Percentiles rank a stretch among this genome's conserved stretches.
Conservation (phyloP, 345 rosid genomes). For the Salix viminalis region DNA sequence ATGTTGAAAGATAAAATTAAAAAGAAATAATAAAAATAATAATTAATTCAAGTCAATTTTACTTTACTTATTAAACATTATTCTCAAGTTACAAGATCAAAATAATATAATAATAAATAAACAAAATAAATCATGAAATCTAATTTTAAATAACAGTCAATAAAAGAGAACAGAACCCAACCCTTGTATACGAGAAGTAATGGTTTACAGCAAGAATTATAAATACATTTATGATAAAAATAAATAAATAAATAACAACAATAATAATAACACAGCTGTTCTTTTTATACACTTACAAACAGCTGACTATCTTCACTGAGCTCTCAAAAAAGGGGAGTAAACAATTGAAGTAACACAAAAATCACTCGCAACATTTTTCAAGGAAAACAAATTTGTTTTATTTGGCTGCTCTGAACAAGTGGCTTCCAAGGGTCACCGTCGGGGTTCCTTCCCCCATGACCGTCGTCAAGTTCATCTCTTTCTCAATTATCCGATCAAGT, state of each 20-base stretch:
- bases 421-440: slow-evolving; percentile 82
- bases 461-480: slow-evolving; percentile 76
- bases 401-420: slow-evolving; percentile 55
- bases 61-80: too few relatives aligned
- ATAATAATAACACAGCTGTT: slow-evolving; percentile 45
- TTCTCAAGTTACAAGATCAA: too few relatives aligned
- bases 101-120: too few relatives aligned
- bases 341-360: slow-evolving; percentile 28
- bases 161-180: too few relatives aligned
- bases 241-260: slow-evolving; percentile 23
- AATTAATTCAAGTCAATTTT: too few relatives aligned
- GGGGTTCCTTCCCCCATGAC: slow-evolving; percentile 84
- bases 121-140: too few relatives aligned
- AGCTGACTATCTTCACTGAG: slow-evolving; percentile 50
- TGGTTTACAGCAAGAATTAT: slow-evolving; percentile 46
- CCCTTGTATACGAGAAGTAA: slow-evolving; percentile 29
- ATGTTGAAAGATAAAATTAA: too few relatives aligned
- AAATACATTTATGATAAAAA: slow-evolving; percentile 33
- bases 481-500: slow-evolving; percentile 67
- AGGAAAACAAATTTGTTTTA: slow-evolving; percentile 23
- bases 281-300: slow-evolving; percentile 77
- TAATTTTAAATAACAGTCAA: too few relatives aligned
- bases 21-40: too few relatives aligned
- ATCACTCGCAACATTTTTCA: slow-evolving; percentile 28
- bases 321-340: background rate